Percentiles rank a stretch among this genome's conserved stretches.
Conservation (phyloP, 805 yeast species). For the Ogataea trehalophila region DNA sequence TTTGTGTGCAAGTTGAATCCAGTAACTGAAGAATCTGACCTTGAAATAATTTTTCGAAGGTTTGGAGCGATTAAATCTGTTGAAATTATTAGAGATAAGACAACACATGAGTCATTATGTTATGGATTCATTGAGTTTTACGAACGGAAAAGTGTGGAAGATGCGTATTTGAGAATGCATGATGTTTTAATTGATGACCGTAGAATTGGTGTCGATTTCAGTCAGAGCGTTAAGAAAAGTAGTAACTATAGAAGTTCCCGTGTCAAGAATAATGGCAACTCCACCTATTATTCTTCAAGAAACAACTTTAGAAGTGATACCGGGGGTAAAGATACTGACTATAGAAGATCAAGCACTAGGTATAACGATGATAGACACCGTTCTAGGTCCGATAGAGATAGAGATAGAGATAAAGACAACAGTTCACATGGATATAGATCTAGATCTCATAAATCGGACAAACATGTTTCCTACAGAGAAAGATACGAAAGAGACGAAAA, state of each 20-base stretch:
- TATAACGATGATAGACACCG: too few species aligned
- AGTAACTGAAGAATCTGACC: slow-evolving; percentile 52
- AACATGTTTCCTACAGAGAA: neutral
- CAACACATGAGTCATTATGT: slow-evolving; percentile 45
- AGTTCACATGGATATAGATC: neutral
- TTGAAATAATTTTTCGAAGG: slow-evolving; percentile 51
- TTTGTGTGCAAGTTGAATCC: slow-evolving; percentile 64
- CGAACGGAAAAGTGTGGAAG: slow-evolving; percentile 45
- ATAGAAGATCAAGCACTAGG: neutral
- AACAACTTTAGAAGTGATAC: neutral
- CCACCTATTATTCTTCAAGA: neutral
- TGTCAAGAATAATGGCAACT: too few species aligned
- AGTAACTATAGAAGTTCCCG: neutral
- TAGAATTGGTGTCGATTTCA: slow-evolving; percentile 62
- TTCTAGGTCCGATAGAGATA: neutral
- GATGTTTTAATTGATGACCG: slow-evolving; percentile 60
- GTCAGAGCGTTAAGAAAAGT: slow-evolving; percentile 43
- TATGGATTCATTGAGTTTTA: slow-evolving; percentile 64
- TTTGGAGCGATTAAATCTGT: slow-evolving; percentile 53
- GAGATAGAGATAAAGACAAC: neutral
- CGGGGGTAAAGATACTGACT: neutral
- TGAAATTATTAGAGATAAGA: slow-evolving; percentile 46
- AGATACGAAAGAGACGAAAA: neutral
- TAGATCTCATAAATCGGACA: neutral
- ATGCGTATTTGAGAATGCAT: slow-evolving; percentile 60